Evolutionary conservation across 1,284 basidiomycete genomes (phyloP).

Genomic region (Cryptococcus sp.): DNA sequence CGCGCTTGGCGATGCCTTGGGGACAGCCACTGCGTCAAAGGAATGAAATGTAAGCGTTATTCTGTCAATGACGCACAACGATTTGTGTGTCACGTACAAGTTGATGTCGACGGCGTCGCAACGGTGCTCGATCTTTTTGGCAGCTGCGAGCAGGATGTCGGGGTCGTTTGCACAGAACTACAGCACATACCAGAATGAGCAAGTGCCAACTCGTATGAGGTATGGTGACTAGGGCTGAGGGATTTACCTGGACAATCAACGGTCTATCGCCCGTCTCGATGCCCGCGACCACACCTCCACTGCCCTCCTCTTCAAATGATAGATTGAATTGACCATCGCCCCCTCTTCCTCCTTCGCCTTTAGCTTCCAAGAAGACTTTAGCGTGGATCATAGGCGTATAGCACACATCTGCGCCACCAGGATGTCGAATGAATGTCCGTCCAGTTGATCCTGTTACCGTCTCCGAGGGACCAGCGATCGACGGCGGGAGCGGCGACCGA

Average conservation of each 20-base stretch:
- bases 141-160: conserved; percentile 71
- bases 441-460: conserved; percentile 23
- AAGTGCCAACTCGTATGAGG: too few relatives aligned
- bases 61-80: background rate
- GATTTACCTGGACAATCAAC: conserved; percentile 72
- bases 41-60: background rate
- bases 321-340: conserved; percentile 69
- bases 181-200: too few relatives aligned
- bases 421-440: conserved; percentile 27
- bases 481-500: conserved; percentile 67
- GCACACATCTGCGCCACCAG: conserved; percentile 63
- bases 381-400: conserved; percentile 99
- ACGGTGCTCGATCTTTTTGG: conserved; percentile 68
- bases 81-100: conserved; percentile 55
- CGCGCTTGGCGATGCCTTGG: conserved; percentile 87
- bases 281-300: conserved; percentile 39
- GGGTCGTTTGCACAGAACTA: conserved; percentile 92
- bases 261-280: conserved; percentile 67
- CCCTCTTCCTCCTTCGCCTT: conserved; percentile 20
- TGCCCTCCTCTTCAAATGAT: conserved; percentile 55
- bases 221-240: too few relatives aligned
- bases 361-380: conserved; percentile 70
- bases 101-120: conserved; percentile 96
- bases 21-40: conserved; percentile 68
- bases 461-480: conserved; percentile 28